A percentile compares a stretch with the other conserved stretches of the same genome.
These are phyloP conservation scores for Rhododendron molle DNA, from an alignment of 148 eudicot species.

Conservation along the genomic window DNA sequence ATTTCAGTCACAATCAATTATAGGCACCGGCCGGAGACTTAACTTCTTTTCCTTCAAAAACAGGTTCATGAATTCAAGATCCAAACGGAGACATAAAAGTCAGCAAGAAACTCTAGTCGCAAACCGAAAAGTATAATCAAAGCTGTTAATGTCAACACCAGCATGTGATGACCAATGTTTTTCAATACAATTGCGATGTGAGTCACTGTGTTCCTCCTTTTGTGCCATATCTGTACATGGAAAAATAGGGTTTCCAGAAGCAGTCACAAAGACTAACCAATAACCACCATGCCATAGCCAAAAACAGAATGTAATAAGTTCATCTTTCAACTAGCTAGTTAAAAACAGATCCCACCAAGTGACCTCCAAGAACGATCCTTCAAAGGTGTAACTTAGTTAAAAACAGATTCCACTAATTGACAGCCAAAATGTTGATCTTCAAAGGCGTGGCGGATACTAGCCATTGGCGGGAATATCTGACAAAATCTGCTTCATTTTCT, in stretches of 20 bases:
- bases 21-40: not conserved
- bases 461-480: slow-evolving; percentile 35
- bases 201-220: not conserved
- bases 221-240: slow-evolving; percentile 10
- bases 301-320: not conserved
- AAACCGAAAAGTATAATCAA: not conserved
- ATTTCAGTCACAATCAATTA: not conserved
- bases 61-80: not conserved
- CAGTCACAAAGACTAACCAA: not conserved
- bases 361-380: not conserved
- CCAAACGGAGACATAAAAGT: not conserved
- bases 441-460: not conserved
- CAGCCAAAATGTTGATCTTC: not conserved
- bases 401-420: not conserved
- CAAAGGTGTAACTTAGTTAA: not conserved
- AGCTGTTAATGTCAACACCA: not conserved
- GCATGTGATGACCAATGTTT: not conserved
- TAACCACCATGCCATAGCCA: not conserved
- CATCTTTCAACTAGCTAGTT: not conserved
- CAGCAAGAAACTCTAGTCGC: not conserved
- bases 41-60: not conserved
- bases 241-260: slow-evolving; percentile 10
- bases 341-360: not conserved
- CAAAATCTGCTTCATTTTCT: slow-evolving; percentile 64
- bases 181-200: not conserved